Conservation (phyloP, 495 filamentous ascomycete species). For the Podospora australis region DNA sequence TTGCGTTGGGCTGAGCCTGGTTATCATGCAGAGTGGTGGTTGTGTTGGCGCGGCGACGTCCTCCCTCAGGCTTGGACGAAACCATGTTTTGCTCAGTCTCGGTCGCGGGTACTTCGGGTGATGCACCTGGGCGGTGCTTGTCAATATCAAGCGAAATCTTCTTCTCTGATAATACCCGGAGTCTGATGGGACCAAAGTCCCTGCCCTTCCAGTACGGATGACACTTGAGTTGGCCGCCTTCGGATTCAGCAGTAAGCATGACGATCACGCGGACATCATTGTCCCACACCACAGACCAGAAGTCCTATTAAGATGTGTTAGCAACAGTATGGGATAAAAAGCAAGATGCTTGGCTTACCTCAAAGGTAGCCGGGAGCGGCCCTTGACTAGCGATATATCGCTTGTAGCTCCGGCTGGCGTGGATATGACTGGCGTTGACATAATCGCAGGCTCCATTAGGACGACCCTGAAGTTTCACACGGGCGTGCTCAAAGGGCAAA, state of each 20-base stretch:
- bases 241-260: slow-evolving; percentile 91
- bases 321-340: too few relatives aligned
- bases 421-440: slow-evolving; percentile 86
- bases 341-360: slow-evolving; percentile 51
- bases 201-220: slow-evolving; percentile 86
- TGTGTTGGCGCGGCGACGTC: slow-evolving; percentile 41
- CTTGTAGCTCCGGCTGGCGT: slow-evolving; percentile 70
- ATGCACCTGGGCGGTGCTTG: slow-evolving; percentile 31
- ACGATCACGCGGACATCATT: slow-evolving; percentile 91
- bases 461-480: slow-evolving; percentile 71
- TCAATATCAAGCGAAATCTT: slow-evolving; percentile 67
- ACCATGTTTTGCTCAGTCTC: slow-evolving; percentile 19
- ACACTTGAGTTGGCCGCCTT: slow-evolving; percentile 91
- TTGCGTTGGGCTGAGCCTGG: neutral
- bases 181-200: slow-evolving; percentile 71
- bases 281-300: slow-evolving; percentile 97
- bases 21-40: slow-evolving; percentile 27
- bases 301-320: slow-evolving; percentile 68
- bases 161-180: slow-evolving; percentile 73
- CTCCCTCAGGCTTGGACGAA: slow-evolving; percentile 10
- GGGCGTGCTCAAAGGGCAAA: slow-evolving; percentile 89
- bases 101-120: slow-evolving; percentile 12
- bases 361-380: slow-evolving; percentile 85
- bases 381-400: slow-evolving; percentile 94
- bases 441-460: slow-evolving; percentile 80